These are phyloP conservation scores for Chaetomium fimeti DNA, from an alignment of 495 filamentous ascomycete species.

Conservation along the genomic window DNA sequence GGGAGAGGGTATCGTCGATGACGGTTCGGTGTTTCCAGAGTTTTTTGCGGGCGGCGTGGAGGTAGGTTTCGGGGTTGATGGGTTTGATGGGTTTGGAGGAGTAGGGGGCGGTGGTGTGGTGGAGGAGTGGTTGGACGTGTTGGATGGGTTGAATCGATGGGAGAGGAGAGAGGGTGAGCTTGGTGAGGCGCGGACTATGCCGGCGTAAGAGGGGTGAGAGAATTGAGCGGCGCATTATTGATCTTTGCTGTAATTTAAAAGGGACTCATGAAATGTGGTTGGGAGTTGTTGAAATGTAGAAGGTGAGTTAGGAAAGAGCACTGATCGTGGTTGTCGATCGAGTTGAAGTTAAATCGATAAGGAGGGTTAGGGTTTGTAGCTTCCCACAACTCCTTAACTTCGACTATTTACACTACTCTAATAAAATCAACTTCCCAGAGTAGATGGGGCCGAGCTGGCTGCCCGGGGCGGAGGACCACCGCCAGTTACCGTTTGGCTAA, in stretches of 20 bases:
- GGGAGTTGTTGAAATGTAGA: background rate
- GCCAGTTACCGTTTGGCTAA: too few species aligned
- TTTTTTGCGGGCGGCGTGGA: slow-evolving; percentile 10
- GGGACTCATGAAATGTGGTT: background rate
- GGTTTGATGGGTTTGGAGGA: background rate
- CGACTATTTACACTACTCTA: too few species aligned
- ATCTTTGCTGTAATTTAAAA: background rate
- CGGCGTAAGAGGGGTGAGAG: too few species aligned
- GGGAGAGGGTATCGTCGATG: slow-evolving; percentile 63
- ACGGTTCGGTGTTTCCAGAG: slow-evolving; percentile 53
- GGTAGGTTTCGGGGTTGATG: slow-evolving; percentile 21
- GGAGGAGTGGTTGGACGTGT: background rate
- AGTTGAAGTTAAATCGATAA: background rate
- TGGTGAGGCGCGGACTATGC: too few species aligned
- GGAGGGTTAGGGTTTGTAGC: slow-evolving; percentile 1
- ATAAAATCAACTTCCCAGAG: too few species aligned
- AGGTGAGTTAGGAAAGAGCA: background rate
- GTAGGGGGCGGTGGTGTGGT: background rate
- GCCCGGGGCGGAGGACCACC: background rate
- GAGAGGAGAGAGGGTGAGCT: background rate
- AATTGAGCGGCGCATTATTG: slow-evolving; percentile 5
- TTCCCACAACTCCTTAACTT: background rate
- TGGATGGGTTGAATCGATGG: background rate
- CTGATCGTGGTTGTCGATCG: background rate
- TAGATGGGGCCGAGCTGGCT: too few species aligned